Base-by-base conservation (phyloP, 129 eudicot species). In the Flaveria robusta region DNA sequence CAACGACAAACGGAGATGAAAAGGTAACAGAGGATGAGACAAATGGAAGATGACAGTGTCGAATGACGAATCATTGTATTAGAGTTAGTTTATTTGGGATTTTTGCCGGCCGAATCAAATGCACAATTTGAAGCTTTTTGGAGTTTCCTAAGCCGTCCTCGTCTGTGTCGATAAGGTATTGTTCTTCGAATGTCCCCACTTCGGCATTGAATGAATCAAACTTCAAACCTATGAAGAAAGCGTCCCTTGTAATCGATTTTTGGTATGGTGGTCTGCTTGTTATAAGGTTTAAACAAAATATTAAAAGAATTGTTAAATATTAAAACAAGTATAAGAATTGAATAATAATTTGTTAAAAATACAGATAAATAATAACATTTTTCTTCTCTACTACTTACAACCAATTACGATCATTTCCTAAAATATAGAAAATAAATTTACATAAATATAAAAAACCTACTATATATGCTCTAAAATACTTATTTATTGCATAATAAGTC, bases 71-170 rank as follows among this genome's bases (percentile, higher is more conserved):
- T 68, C 29, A 68, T 10, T 18, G 56, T 55, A 7, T 5, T 22
- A 39, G n/a, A 39, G 60, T 77, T 68, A 26, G 70, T 59, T 70
- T 70, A 77, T 69, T 69, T 14, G 51, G 63, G 50, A 46, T 29
- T 64, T 18, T 12, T 80, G 84, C 84, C 84, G 84, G 84, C 84
- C 70, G 62, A 70, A 70, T 75, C 65, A 75, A 58, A 55, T 45
- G 27, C 22, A 34, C 39, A 34, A 34, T 5, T 34, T 34, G 39
- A 34, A 34, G 14, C 23, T 46, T 67, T 37, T 55, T 46, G 72
- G 31, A 20, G 10, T 39, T 62, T 75, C 60, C 74, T 10, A 77
- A 24, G 75, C 75, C 60, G 75, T 7, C 81, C 50, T 54, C 56
- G 68, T 77, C 68, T 43, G 49, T n/a, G 69, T 41, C 68, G 46